These are phyloP conservation scores for Metschnikowia arizonensis DNA, from an alignment of 805 yeast genomes.

Conservation along the genomic window DNA sequence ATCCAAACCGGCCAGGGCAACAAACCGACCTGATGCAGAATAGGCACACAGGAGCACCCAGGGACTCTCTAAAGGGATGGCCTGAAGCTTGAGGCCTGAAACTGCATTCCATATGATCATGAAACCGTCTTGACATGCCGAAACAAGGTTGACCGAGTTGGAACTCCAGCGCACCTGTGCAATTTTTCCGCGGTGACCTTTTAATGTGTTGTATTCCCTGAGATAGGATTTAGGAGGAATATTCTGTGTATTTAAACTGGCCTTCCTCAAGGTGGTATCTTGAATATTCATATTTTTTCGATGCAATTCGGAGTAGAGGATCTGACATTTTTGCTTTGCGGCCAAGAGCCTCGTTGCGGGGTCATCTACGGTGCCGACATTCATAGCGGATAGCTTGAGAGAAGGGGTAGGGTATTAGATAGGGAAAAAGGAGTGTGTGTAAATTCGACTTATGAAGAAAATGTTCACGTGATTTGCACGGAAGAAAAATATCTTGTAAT, in stretches of 20 bases:
- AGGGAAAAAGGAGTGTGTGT: not conserved
- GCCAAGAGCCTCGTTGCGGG: conserved; percentile 2
- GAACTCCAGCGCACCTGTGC: conserved; percentile 65
- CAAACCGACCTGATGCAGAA: conserved; percentile 59
- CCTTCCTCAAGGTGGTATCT: conserved; percentile 44
- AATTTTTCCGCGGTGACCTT: conserved; percentile 73
- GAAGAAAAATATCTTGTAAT: conserved; percentile 3
- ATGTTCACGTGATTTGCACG: not conserved
- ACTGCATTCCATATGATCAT: conserved; percentile 78
- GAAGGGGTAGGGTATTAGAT: not conserved
- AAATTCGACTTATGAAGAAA: not conserved
- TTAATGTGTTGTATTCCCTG: conserved; percentile 36
- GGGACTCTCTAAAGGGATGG: conserved; percentile 67
- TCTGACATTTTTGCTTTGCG: conserved; percentile 19
- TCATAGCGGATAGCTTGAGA: not conserved
- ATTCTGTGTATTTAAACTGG: conserved; percentile 31
- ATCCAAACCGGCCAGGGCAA: conserved; percentile 81
- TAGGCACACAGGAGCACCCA: conserved; percentile 78
- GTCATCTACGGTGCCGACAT: not conserved
- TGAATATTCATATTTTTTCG: conserved; percentile 38
- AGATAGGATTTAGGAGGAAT: conserved; percentile 27
- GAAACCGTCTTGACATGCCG: conserved; percentile 85
- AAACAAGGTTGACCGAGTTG: conserved; percentile 55
- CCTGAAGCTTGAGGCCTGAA: conserved; percentile 65
- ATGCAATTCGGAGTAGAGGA: conserved; percentile 48